Evolutionary conservation across 2,329 filamentous ascomycete genomes (phyloP).

Genomic region (Graphilbum fragrans): DNA sequence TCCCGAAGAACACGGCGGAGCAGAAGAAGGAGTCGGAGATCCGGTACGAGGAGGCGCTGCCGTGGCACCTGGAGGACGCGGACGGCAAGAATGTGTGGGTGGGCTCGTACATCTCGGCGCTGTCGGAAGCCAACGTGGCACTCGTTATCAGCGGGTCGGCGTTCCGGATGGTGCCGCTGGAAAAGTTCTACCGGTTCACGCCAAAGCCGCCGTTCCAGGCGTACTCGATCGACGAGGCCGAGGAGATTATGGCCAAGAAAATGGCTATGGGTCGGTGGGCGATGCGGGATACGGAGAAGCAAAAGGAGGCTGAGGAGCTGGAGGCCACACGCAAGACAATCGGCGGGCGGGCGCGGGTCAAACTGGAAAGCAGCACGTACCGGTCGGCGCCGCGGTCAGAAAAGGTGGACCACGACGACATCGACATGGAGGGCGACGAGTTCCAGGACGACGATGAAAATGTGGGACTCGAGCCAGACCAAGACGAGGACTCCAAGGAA

Average conservation of each 20-base stretch:
- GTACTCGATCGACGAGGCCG: constrained; percentile 72
- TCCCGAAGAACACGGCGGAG: constrained; percentile 68
- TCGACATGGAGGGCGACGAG: constrained; percentile 56
- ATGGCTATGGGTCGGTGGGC: constrained; percentile 70
- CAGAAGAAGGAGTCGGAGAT: constrained; percentile 60
- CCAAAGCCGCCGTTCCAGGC: constrained; percentile 69
- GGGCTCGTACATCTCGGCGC: constrained; percentile 76
- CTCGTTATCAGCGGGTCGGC: constrained; percentile 56
- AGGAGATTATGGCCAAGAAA: constrained; percentile 71
- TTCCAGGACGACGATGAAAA: constrained; percentile 87
- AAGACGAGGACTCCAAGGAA: constrained; percentile 70
- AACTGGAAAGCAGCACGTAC: constrained; percentile 56
- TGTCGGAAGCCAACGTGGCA: constrained; percentile 77
- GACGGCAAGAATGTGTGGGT: constrained; percentile 93
- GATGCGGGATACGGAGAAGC: constrained; percentile 53
- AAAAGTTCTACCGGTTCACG: constrained; percentile 90
- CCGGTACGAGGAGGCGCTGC: constrained; percentile 88
- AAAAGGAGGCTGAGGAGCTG: constrained; percentile 45
- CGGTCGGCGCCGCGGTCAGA: constrained; percentile 48
- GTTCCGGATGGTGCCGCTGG: constrained; percentile 80
- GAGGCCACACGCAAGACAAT: constrained; percentile 43
- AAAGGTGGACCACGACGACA: constrained; percentile 57
- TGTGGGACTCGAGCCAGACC: constrained; percentile 59
- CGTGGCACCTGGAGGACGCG: constrained; percentile 94
- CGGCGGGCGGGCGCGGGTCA: constrained; percentile 46